Base-by-base conservation (phyloP, 345 rosid species). In the Triadica sebifera region DNA sequence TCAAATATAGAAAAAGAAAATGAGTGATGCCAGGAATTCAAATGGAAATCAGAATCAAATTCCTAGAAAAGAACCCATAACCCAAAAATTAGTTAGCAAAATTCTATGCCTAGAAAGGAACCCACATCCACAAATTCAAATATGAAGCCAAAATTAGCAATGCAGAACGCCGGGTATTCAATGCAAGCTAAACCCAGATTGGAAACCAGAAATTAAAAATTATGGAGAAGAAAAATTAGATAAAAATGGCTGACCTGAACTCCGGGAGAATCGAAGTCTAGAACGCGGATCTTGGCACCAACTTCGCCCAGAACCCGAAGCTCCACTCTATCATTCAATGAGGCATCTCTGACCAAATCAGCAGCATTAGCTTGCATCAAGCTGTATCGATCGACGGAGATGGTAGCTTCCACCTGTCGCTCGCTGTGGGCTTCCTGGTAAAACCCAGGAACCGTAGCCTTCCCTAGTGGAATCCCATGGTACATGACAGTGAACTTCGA, bases 401-500 rank as follows among this genome's bases (percentile, higher is more conserved):
- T 88, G 52, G 87, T 90, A 34, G 99, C 97, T 71, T 81, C 90
- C 67, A 95, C 93, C 80, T 86, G 89, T 70, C 91, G 79, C 56
- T 82, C 65, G 56, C 94, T 93, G 72, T 93, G 96, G 17, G 96
- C 91, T 64, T 90, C 94, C 81, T 95, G 98, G 78, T 83, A 93
- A 81, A 95, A 93, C 17, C 98, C 98, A 8, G 99, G 89, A 38
- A 95, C 92, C 34, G 91, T 82, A 51, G 97, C 99, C 75, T 86
- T 89, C 38, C 99, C 99, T 59, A 95, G 65, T 0, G 99, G 99
- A 19, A 95, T 84, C 77, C 98, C 97, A 50, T 83, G 82, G 89
- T 95, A 95, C 99, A 93, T 89, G 19, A 95, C 98, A 6, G 97
- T 95, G 81, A 95, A 95, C 70, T 85, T 86, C 17, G 99, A 95